Evolutionary conservation across 1,139 yeast species (phyloP), one percentile per base, ranked within the genome.

Genomic region (Blastobotrys petasosporus): DNA sequence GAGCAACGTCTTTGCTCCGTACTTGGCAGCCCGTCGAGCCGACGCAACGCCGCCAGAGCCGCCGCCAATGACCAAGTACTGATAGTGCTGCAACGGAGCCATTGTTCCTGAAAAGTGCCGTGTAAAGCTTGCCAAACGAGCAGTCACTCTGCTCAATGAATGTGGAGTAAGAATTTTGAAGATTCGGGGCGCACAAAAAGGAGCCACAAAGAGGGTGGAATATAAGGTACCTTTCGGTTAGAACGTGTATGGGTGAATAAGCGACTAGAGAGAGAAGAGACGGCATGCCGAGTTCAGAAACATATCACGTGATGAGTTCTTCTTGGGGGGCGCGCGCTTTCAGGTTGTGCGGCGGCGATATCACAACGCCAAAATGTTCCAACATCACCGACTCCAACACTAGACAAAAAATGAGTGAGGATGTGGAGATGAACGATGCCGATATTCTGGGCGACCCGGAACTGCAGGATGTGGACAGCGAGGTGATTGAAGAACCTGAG

Each of bases 31-130:
- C 59, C 97, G 80, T 65, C 99, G 81, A 16, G 97, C 95, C 20
- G 95, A 83, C 15, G 98, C 97, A 41, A 92, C 97, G 56, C 99
- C 99, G 44, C 97, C 99, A 35, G 97, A 87, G n/a, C 99, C 99
- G 51, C 98, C 99, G 41, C 99, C 99, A 58, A 92, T 92, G 51
- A 92, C 98, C 47, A 92, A 73, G 64, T 86, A 92, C 60, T 90
- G 88, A 72, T 81, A 92, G 62, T 86, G 92, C 38, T 52, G 49
- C 33, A 73, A 62, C 36, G 82, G 80, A 36, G 82, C 79, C 84
- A 79, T 79, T 32, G 56, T 47, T 23, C 50, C 29, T n/a, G 36
- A 39, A 41, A 36, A 39, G 31, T 46, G 37, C 39, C 45, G 36
- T 23, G 39, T 3, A 41, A 41, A 30, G n/a, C 37, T 12, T 36